phyloP scores from a whole-genome alignment of 1,284 basidiomycete genomes.

The Ganoderma multipileum region DNA sequence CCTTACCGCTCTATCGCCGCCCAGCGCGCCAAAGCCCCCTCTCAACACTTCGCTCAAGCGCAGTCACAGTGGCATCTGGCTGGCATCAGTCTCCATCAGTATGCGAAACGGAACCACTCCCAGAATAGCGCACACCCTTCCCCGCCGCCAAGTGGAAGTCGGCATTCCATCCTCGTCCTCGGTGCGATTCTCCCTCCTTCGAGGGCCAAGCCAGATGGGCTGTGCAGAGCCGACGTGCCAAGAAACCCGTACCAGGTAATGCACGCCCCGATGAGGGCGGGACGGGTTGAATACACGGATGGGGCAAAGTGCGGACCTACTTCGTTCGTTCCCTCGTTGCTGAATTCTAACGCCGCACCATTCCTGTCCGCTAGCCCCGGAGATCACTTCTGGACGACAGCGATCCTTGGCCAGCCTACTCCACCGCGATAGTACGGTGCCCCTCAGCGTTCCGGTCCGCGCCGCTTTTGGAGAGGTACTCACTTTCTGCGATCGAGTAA shows the following conservation, averaged over 20 bases:
- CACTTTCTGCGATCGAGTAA: not conserved
- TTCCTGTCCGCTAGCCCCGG: conserved; percentile 17
- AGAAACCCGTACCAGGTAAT: conserved; percentile 13
- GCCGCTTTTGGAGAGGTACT: not conserved
- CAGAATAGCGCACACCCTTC: not conserved
- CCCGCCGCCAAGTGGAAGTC: not conserved
- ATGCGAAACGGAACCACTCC: not conserved
- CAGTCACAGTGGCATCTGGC: not conserved
- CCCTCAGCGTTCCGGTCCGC: not conserved
- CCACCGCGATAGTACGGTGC: not conserved
- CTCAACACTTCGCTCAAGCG: not conserved
- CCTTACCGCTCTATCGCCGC: not conserved
- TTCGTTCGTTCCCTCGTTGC: conserved; percentile 19
- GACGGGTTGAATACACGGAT: not conserved
- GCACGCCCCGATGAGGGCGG: conserved; percentile 2
- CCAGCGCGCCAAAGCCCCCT: not conserved
- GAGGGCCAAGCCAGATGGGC: conserved; percentile 14
- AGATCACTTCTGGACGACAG: not conserved
- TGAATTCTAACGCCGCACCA: conserved; percentile 30
- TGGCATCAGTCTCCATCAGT: not conserved
- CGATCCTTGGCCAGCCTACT: not conserved
- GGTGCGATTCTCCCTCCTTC: not conserved
- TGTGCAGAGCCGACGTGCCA: conserved; percentile 10
- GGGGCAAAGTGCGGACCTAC: conserved; percentile 15
- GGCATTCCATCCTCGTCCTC: not conserved